A percentile compares a stretch with the other conserved stretches of the same genome.
These are phyloP conservation scores for Mariannaea sp. DNA, from an alignment of 2,329 filamentous ascomycete species.

Conservation along the genomic window DNA sequence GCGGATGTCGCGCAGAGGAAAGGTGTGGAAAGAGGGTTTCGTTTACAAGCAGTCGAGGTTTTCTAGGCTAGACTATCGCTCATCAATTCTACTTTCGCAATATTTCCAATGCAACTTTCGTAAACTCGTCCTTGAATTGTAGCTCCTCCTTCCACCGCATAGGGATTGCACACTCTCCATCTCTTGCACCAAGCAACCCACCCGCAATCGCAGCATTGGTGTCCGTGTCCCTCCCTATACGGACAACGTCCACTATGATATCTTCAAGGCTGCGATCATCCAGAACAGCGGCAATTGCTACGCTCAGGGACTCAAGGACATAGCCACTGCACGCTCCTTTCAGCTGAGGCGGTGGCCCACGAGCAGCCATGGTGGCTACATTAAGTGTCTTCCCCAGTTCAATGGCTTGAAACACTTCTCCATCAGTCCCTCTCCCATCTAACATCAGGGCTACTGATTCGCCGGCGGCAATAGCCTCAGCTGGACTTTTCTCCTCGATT, in stretches of 20 bases:
- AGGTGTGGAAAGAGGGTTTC: no score
- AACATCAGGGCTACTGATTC: slow-evolving; percentile 29
- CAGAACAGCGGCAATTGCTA: slow-evolving; percentile 50
- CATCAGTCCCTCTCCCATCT: slow-evolving; percentile 16
- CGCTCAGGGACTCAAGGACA: slow-evolving; percentile 49
- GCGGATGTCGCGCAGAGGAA: no score
- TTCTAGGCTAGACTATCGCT: no score
- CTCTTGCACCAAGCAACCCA: slow-evolving; percentile 51
- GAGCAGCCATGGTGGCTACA: slow-evolving; percentile 38
- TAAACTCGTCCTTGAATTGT: slow-evolving; percentile 49
- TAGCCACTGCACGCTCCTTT: slow-evolving; percentile 44
- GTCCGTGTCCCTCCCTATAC: slow-evolving; percentile 52
- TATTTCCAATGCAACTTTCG: slow-evolving; percentile 10
- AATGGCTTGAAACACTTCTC: slow-evolving; percentile 36
- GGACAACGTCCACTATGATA: slow-evolving; percentile 51
- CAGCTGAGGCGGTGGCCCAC: slow-evolving; percentile 39
- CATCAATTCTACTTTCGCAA: no score
- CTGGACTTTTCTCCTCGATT: slow-evolving; percentile 31
- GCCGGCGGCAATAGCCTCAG: slow-evolving; percentile 40
- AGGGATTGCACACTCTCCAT: slow-evolving; percentile 50
- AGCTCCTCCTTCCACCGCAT: slow-evolving; percentile 45
- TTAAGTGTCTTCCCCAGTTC: slow-evolving; percentile 35
- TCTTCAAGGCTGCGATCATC: slow-evolving; percentile 48
- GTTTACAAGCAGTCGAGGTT: no score
- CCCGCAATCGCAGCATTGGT: slow-evolving; percentile 54